phyloP scores from a whole-genome alignment of 148 eudicot species.

The Tetragonia tetragonoides region DNA sequence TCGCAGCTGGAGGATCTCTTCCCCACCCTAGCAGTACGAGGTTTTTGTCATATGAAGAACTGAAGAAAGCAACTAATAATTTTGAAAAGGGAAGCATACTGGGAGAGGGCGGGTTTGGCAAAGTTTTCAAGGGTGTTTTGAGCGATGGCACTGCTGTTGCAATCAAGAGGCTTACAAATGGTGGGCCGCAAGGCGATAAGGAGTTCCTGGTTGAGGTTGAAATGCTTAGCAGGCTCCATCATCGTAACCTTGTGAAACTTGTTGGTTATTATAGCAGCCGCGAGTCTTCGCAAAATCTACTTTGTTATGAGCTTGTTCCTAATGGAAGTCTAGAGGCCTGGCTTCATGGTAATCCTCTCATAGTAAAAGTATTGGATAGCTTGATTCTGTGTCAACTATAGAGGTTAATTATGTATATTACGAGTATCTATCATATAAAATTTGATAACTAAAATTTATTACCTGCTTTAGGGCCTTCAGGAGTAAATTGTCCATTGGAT shows the following conservation, averaged over 20 bases:
- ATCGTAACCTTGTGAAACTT: constrained; percentile 93
- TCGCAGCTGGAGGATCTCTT: constrained; percentile 66
- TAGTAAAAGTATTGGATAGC: constrained; percentile 6
- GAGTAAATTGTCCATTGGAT: constrained; percentile 84
- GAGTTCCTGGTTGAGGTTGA: constrained; percentile 94
- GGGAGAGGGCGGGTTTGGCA: constrained; percentile 99
- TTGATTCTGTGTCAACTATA: neutral
- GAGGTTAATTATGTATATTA: neutral
- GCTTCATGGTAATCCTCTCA: constrained; percentile 74
- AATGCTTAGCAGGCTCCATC: constrained; percentile 97
- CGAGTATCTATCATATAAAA: neutral
- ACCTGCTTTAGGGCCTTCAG: constrained; percentile 62
- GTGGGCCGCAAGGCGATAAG: constrained; percentile 92
- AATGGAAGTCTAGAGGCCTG: constrained; percentile 95
- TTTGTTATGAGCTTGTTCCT: constrained; percentile 95
- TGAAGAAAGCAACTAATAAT: constrained; percentile 86
- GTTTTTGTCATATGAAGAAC: constrained; percentile 81
- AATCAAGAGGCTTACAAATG: constrained; percentile 84
- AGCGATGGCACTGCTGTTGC: constrained; percentile 93
- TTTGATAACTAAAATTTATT: neutral
- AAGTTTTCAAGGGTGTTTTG: constrained; percentile 80
- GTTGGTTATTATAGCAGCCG: constrained; percentile 88
- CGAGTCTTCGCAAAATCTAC: constrained; percentile 76
- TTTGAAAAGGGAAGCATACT: constrained; percentile 72
- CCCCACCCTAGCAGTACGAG: constrained; percentile 88